Evolutionary conservation across 306 rosid genomes (phyloP), one percentile per base, ranked within the genome.

Genomic region (Inga laurina): DNA sequence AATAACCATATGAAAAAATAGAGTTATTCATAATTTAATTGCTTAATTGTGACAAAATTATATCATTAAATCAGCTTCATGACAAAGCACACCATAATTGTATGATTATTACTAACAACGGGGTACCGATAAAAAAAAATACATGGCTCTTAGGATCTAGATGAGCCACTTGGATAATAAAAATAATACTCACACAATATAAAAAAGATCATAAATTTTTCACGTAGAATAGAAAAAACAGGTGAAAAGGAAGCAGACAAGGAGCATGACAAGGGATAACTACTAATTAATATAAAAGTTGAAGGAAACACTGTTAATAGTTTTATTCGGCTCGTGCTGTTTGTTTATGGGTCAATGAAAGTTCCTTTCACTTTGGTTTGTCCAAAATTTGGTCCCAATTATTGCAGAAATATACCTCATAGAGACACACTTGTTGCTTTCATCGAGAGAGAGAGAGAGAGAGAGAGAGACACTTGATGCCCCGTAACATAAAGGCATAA

Each of bases 301-400:
- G 39, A 85, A 72, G 76, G 79, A 76, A 19, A 80, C 80, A 61
- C 43, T 59, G 59, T 3, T 24, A 11, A 32, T 86, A 59, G 85
- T 85, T 80, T 82, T 88, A 83, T 80, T 85, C 32, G 83, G 88
- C 72, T 85, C 49, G 24, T 88, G 88, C 15, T 59, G 86, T 85
- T 72, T 59, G 88, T 80, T 82, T 41, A 82, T 83, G 88, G 83
- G 82, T 72, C 85, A 79, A 34, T 48, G 85, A 76, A 72, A 77
- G 83, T 82, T 76, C 79, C 85, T 77, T 57, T 77, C 90, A 82
- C 87, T 82, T 76, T 81, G 83, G 88, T 80, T 76, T 88, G 90
- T 79, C 88, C 83, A 66, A 69, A 75, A 45, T 79, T 82, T 30
- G 86, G 88, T 77, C 85, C 88, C 81, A 76, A 39, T 73, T 54